Evolutionary conservation across 169 alveolate species (phyloP).

Genomic region (Eimeria zaria): DNA sequence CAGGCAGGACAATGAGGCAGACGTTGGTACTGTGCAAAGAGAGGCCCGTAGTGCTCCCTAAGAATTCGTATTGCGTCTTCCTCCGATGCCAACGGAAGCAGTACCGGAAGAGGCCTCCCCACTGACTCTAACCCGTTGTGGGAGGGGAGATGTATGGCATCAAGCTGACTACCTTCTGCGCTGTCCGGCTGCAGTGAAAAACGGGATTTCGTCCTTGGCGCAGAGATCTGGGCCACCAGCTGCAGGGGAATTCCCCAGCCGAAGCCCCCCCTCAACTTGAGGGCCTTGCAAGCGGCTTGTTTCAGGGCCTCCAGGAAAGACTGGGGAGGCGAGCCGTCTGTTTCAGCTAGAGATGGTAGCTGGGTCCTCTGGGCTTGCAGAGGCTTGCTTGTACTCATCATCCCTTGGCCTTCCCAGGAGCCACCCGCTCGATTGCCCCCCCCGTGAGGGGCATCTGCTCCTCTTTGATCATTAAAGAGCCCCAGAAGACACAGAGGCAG

Average conservation of each 20-base stretch:
- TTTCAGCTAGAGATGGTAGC: background rate
- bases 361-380: background rate
- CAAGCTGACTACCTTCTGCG: background rate
- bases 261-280: constrained; percentile 5
- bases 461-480: background rate
- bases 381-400: background rate
- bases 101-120: background rate
- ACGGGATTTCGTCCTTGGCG: constrained; percentile 34
- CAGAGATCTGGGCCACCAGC: constrained; percentile 50
- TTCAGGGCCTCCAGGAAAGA: constrained; percentile 4
- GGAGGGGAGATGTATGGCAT: background rate
- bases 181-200: constrained; percentile 3
- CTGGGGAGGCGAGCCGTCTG: constrained; percentile 1
- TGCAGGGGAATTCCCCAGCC: constrained; percentile 37
- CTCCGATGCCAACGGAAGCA: constrained; percentile 16
- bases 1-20: constrained; percentile 27
- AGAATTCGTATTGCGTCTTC: constrained; percentile 26
- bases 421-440: background rate
- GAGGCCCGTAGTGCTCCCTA: constrained; percentile 48
- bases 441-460: background rate
- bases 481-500: constrained; percentile 66
- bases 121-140: background rate
- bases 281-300: constrained; percentile 27
- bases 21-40: constrained; percentile 9
- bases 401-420: background rate